A percentile compares a stretch with the other conserved stretches of the same genome.
These are phyloP conservation scores for Sclerotinia trifoliorum DNA, from an alignment of 2,329 filamentous ascomycete genomes.

Conservation along the genomic window DNA sequence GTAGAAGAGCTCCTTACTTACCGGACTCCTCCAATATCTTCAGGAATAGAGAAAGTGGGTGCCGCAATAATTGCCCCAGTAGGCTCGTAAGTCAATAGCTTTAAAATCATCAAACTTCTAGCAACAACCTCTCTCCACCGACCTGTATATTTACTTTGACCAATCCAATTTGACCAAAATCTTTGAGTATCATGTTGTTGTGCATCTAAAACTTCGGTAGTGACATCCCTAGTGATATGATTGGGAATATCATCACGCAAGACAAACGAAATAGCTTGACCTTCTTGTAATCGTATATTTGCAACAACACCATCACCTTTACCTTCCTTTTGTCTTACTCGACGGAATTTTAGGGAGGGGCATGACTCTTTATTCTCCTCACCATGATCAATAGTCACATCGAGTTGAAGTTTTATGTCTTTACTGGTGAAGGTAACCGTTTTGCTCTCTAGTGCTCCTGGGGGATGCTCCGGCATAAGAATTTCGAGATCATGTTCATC, in stretches of 20 bases:
- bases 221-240: conserved; percentile 58
- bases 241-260: conserved; percentile 60
- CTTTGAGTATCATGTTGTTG: conserved; percentile 68
- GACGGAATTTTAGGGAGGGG: conserved; percentile 56
- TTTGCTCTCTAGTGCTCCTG: conserved; percentile 50
- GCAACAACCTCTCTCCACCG: conserved; percentile 70
- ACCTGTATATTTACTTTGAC: conserved; percentile 67
- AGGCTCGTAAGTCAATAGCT: conserved; percentile 74
- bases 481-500: conserved; percentile 61
- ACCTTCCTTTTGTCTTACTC: conserved; percentile 51
- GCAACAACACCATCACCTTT: conserved; percentile 63
- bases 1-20: conserved; percentile 31
- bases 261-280: conserved; percentile 68
- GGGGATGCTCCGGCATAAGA: conserved; percentile 45
- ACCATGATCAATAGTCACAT: conserved; percentile 64
- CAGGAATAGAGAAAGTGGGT: conserved; percentile 74
- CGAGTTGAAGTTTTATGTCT: conserved; percentile 61
- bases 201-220: conserved; percentile 55
- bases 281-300: conserved; percentile 59
- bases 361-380: conserved; percentile 48
- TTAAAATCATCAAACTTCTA: conserved; percentile 70
- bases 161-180: conserved; percentile 74
- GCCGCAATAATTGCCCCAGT: conserved; percentile 76
- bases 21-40: conserved; percentile 65
- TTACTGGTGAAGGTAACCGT: conserved; percentile 62